Percentiles rank a stretch among this genome's conserved stretches.
phyloP scores from a whole-genome alignment of 2,329 filamentous ascomycete species.

The Neofusicoccum parvum region DNA sequence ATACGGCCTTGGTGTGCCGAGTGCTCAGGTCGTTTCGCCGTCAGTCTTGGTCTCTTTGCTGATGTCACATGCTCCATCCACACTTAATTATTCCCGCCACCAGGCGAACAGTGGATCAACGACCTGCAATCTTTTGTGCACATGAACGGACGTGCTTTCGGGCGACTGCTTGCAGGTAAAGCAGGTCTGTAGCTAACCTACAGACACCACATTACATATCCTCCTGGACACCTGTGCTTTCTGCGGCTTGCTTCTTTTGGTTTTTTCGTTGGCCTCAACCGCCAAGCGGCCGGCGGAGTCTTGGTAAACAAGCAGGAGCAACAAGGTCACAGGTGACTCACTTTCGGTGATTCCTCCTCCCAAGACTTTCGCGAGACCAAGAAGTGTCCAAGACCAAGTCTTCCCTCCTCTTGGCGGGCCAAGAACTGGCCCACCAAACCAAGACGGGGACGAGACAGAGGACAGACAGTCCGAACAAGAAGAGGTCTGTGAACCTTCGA shows the following conservation, averaged over 20 bases:
- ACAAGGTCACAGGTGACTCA: constrained; percentile 2
- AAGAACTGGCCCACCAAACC: background rate
- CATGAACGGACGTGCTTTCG: too few species aligned
- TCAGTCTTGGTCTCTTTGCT: background rate
- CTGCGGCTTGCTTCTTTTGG: background rate
- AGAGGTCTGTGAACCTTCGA: too few species aligned
- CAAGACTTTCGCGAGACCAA: background rate
- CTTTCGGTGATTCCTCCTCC: background rate
- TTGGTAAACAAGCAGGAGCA: background rate
- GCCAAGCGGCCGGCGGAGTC: constrained; percentile 6
- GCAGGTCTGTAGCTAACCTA: too few species aligned
- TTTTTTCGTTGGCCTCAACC: background rate
- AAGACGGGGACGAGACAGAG: too few species aligned
- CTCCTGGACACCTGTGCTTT: too few species aligned
- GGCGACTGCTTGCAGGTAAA: too few species aligned
- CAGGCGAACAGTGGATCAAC: too few species aligned
- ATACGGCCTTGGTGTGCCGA: constrained; percentile 5
- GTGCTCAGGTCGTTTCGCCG: background rate
- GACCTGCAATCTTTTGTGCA: too few species aligned
- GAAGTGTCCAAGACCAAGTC: background rate
- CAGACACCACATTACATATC: too few species aligned
- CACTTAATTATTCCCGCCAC: too few species aligned
- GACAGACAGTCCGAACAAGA: background rate
- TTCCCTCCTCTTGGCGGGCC: background rate
- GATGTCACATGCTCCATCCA: background rate